Base-by-base conservation (phyloP, 768 basidiomycete genomes). In the Podaxis carcinomalis region DNA sequence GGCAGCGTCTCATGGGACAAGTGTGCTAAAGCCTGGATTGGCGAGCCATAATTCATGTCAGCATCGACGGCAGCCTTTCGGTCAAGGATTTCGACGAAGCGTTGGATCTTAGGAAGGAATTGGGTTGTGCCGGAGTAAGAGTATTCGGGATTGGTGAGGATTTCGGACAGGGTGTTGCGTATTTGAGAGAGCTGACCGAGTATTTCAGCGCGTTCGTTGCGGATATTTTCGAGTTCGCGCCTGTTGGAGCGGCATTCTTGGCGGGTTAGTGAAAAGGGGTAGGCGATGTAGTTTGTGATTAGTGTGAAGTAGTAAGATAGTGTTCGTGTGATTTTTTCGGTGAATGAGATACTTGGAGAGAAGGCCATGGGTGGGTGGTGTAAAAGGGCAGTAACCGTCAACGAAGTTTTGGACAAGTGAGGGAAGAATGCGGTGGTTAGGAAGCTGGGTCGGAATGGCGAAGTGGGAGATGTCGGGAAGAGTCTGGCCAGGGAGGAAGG, bases 211-310 rank as follows among this genome's bases (percentile, higher is more conserved):
- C 85, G 79, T 64, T 84, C 79, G 65, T 95, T 83, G 11, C 92
- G 81, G 2, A 90, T 77, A 27, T 71, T 79, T 62, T 89, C 82
- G 14, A 94, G 77, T 50, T 80, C 77, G 47, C 74, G 75, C 14
- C 84, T 81, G 63, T 88, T 89, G 59, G 80, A 72, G 23, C 70
- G 73, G 67, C 89, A 89, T 71, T 95, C 93, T 59, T 89, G 85
- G 16, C 81, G 77, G 1, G 84, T 77, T 25, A 92, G 78, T 51
- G 82, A 77, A 28, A 91, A 70, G 0, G 92, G 92, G 21, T 85
- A 76, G 23, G 73, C 74, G 37, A 75, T 62, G 39, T 73, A 59
- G 13, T 68, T 64, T n/a, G 68, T 54, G 25, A 71, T 44, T 39
- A 69, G 63, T 16, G 65, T 62, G n/a, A 67, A 63, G 16, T 50